Base-by-base conservation (phyloP, 495 filamentous ascomycete species). In the Lentithecium fluviatile region DNA sequence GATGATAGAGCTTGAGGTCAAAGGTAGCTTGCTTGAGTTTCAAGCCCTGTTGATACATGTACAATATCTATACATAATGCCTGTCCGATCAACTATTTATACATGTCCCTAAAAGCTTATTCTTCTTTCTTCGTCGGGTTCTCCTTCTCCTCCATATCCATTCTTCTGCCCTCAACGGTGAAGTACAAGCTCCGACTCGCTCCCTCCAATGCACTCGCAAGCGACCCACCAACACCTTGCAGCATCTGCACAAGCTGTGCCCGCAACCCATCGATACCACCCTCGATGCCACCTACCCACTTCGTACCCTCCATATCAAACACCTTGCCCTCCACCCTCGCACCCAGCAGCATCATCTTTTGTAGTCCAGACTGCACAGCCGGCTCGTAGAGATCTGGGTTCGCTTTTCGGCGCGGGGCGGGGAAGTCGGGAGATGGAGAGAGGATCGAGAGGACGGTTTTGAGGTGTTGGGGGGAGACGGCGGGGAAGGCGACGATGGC, bases 331-430 rank as follows among this genome's bases (percentile, higher is more conserved):
- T 88, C 85, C 23, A 96, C 83, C 54, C 94, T 80, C 17, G 91
- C 91, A 55, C 90, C 95, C 43, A 97, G 74, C 34, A 98, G 67
- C 71, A 95, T 75, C 56, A 97, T 73, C 75, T 98, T 98, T 73
- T 88, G 84, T 68, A 97, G 69, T 40, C 89, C 95, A 50, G 73
- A 80, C 76, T 95, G 89, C 40, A 90, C 86, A 12, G 79, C 71
- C 1, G 81, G 74, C 49, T 96, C 92, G 74, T 92, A 80, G 74
- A 92, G 93, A 1, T 84, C 86, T 0, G 91, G 90, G 69, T 84
- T 89, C 54, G 82, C 83, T 70, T 82, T 84, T 46, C 88, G 79
- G 25, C 81, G 84, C 6, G 91, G 95, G 1, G 85, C 84, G 0
- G 91, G 85, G 75, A 95, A 97, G 2, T 81, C 77, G 2, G 82